Evolutionary conservation across 495 filamentous ascomycete species (phyloP).

Genomic region (Penicillium maclennaniae): DNA sequence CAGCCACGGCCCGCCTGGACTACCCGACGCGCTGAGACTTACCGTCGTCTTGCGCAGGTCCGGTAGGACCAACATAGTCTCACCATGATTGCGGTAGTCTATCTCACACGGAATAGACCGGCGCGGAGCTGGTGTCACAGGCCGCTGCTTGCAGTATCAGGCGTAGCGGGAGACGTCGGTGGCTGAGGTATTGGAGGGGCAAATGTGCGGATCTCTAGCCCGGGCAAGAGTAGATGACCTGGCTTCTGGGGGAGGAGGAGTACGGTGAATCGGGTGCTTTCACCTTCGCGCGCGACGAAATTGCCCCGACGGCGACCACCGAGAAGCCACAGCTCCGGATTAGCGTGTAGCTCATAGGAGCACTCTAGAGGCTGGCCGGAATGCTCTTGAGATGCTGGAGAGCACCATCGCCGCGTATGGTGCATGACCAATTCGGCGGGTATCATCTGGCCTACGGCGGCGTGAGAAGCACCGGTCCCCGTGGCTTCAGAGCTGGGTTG

Average conservation of each 20-base stretch:
- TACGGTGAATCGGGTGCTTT: conserved; percentile 52
- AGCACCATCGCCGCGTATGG: conserved; percentile 79
- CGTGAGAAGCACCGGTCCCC: conserved; percentile 33
- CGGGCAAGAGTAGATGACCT: conserved; percentile 72
- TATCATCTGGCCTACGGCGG: conserved; percentile 65
- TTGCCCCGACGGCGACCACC: conserved; percentile 76
- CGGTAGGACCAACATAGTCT: conserved; percentile 71
- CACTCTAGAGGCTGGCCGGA: conserved; percentile 63
- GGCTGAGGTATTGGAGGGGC: conserved; percentile 28
- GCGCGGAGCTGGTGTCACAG: conserved; percentile 25
- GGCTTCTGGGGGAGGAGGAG: conserved; percentile 74
- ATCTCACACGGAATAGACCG: conserved; percentile 63
- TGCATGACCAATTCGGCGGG: conserved; percentile 65
- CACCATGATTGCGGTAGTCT: conserved; percentile 70
- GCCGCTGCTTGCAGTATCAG: conserved; percentile 13
- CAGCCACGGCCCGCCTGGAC: conserved; percentile 59
- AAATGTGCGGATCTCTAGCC: conserved; percentile 66
- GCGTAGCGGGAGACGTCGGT: conserved; percentile 15
- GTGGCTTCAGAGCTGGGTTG: conserved; percentile 22
- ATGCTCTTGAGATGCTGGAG: conserved; percentile 31
- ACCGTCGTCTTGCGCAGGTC: conserved; percentile 73
- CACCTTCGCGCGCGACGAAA: conserved; percentile 58
- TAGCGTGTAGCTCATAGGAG: conserved; percentile 75
- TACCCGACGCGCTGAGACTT: conserved; percentile 58
- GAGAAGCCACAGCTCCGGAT: conserved; percentile 75